Evolutionary conservation across 176 grass and related monocot species (phyloP).

Genomic region (Chloris gayana): DNA sequence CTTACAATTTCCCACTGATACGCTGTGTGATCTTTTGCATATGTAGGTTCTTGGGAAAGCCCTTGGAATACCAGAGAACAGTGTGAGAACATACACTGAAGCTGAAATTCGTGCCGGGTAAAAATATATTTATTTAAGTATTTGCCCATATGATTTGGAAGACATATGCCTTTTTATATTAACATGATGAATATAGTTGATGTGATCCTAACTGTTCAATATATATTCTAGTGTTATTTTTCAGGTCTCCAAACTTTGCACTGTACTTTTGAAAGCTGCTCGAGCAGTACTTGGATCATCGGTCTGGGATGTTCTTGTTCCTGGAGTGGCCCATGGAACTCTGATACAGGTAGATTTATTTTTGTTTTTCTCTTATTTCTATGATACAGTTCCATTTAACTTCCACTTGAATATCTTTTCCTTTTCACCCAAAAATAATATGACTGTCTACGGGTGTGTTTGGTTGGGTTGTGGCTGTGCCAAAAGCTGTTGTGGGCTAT

Average conservation of each 20-base stretch:
- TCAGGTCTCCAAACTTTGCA: slow-evolving; percentile 95
- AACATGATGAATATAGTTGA: slow-evolving; percentile 16
- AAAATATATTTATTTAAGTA: slow-evolving; percentile 17
- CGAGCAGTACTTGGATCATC: slow-evolving; percentile 67
- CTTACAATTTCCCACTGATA: neutral
- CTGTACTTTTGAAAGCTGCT: slow-evolving; percentile 72
- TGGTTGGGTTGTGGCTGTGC: too few relatives aligned
- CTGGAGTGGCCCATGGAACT: slow-evolving; percentile 76
- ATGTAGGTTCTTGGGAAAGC: slow-evolving; percentile 78
- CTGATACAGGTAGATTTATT: slow-evolving; percentile 67
- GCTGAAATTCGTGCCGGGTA: slow-evolving; percentile 99
- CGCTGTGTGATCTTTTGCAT: slow-evolving; percentile 27
- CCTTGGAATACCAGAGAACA: slow-evolving; percentile 94
- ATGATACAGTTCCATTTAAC: neutral
- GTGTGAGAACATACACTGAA: slow-evolving; percentile 87
- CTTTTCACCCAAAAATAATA: neutral
- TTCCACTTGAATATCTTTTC: neutral
- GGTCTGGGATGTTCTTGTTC: slow-evolving; percentile 95
- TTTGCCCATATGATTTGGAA: neutral
- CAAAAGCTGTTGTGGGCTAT: too few relatives aligned
- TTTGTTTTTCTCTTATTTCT: neutral
- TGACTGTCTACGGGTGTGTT: too few relatives aligned
- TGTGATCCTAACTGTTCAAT: slow-evolving; percentile 47
- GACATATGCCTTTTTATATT: slow-evolving; percentile 3
- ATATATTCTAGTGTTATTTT: slow-evolving; percentile 77